phyloP scores from a whole-genome alignment of 176 grass and related monocot genomes.

The Cenchrus purpureus region DNA sequence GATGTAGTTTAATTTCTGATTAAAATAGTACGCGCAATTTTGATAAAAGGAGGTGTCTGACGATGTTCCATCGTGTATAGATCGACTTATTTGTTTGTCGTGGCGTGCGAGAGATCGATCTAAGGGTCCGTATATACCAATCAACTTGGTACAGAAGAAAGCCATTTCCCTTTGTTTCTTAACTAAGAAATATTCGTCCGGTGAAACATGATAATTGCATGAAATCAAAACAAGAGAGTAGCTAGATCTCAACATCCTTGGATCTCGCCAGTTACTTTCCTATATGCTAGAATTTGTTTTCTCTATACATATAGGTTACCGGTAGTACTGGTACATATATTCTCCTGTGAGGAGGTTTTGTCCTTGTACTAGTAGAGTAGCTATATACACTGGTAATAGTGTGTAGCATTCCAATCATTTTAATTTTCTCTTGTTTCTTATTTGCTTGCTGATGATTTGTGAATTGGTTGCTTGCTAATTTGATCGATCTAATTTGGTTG shows the following conservation, averaged over 20 bases:
- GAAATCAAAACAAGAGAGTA: too few species aligned
- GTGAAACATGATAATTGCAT: too few species aligned
- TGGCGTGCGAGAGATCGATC: conserved; percentile 32
- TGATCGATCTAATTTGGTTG: not conserved
- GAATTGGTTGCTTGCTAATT: not conserved
- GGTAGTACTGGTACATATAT: too few species aligned
- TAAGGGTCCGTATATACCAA: too few species aligned
- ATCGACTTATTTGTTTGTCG: conserved; percentile 50
- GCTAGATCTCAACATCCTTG: too few species aligned
- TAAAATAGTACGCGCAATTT: conserved; percentile 1
- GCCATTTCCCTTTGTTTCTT: too few species aligned
- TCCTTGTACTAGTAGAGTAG: not conserved
- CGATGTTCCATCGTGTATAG: conserved; percentile 28
- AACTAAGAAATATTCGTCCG: too few species aligned
- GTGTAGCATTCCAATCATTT: not conserved
- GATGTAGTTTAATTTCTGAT: not conserved
- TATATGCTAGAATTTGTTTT: too few species aligned
- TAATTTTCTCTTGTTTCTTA: not conserved
- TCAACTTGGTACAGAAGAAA: too few species aligned
- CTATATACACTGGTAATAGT: not conserved
- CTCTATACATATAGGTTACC: too few species aligned
- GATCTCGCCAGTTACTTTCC: too few species aligned
- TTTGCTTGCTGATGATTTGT: not conserved
- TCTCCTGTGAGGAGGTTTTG: not conserved
- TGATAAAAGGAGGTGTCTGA: not conserved